Percentiles rank a stretch among this genome's conserved stretches.
phyloP scores from a whole-genome alignment of 768 basidiomycete species.

The Hericium coralloides region DNA sequence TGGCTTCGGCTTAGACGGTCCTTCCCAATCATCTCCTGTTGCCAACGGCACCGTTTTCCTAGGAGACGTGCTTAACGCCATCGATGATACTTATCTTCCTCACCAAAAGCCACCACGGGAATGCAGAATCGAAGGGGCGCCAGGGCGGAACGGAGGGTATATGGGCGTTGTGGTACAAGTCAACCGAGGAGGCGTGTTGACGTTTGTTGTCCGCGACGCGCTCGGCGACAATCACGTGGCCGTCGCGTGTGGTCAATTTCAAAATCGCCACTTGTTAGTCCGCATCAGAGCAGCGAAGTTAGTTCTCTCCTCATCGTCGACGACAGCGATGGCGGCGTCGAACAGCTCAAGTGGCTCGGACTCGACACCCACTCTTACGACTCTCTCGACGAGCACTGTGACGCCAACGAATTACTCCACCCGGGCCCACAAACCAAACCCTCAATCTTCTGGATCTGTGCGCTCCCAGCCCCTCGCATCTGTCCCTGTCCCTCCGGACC shows the following conservation, averaged over 20 bases:
- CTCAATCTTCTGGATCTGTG: not conserved
- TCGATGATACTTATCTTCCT: conserved; percentile 16
- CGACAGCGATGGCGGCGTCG: not conserved
- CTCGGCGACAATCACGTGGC: conserved; percentile 10
- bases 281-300: conserved; percentile 1
- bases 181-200: conserved; percentile 5
- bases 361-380: not conserved
- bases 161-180: not conserved
- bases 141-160: not conserved
- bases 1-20: conserved; percentile 25
- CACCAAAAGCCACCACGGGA: not conserved
- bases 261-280: not conserved
- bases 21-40: conserved; percentile 52
- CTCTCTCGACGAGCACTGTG: not conserved
- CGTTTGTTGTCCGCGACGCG: conserved; percentile 9
- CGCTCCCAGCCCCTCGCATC: not conserved
- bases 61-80: conserved; percentile 64
- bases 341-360: not conserved
- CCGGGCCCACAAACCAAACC: not conserved
- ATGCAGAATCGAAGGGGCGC: not conserved
- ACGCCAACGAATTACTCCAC: no score
- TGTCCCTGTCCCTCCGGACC: not conserved
- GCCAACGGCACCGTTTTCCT: conserved; percentile 67
- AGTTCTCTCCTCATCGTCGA: conserved; percentile 1
- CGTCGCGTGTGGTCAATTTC: conserved; percentile 1